Conservation (phyloP, 1,139 yeast genomes). For the Torulaspora globosa region DNA sequence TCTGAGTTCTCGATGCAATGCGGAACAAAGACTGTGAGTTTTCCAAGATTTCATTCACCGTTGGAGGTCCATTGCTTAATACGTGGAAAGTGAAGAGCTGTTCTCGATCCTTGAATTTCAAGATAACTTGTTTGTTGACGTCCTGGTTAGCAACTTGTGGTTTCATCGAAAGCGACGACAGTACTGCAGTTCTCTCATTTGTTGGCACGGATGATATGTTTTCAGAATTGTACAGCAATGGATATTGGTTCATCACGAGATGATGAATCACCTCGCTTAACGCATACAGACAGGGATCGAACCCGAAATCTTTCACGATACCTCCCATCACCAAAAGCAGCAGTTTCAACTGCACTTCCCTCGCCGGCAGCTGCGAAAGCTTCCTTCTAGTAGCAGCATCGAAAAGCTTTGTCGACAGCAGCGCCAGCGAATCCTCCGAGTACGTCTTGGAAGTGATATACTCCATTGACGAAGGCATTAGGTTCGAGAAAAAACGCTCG, state of each 20-base stretch:
- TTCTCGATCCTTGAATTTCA: constrained; percentile 31
- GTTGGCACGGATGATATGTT: constrained; percentile 7
- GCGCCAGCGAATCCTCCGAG: constrained; percentile 23
- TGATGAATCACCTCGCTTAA: constrained; percentile 65
- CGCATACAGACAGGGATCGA: constrained; percentile 58
- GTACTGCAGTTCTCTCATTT: constrained; percentile 20
- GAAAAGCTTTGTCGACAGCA: constrained; percentile 24
- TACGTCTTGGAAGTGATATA: constrained; percentile 54
- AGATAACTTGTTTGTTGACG: constrained; percentile 30
- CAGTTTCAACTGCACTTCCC: constrained; percentile 25
- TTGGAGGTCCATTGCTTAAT: constrained; percentile 37
- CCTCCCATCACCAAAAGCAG: constrained; percentile 63
- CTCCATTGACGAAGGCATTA: constrained; percentile 47
- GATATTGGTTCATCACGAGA: constrained; percentile 59
- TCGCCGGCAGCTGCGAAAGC: constrained; percentile 19
- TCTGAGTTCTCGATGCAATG: constrained; percentile 19
- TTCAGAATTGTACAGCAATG: constrained; percentile 37
- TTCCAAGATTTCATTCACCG: constrained; percentile 32
- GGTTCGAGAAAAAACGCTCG: constrained; percentile 50
- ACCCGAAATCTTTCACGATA: constrained; percentile 74
- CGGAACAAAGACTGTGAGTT: constrained; percentile 32
- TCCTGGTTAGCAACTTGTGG: constrained; percentile 36
- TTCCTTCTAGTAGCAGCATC: constrained; percentile 27
- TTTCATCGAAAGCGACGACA: constrained; percentile 33
- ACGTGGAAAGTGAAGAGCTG: constrained; percentile 35